phyloP scores from a whole-genome alignment of 495 filamentous ascomycete genomes.

The Letharia columbiana region DNA sequence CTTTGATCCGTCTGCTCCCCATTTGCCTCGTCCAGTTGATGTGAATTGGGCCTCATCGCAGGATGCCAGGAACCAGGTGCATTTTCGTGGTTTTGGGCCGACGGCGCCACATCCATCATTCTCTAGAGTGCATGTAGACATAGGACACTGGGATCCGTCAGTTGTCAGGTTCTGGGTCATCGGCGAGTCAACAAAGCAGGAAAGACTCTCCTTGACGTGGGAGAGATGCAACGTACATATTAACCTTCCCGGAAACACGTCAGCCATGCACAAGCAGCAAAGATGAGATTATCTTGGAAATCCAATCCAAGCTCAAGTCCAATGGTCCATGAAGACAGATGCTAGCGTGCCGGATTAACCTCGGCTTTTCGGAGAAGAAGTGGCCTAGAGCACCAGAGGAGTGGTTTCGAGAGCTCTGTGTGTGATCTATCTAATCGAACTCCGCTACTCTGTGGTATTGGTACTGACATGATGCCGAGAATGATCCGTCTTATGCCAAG shows the following conservation, averaged over 20 bases:
- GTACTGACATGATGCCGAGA: neutral
- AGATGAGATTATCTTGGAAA: neutral
- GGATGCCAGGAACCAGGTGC: constrained; percentile 17
- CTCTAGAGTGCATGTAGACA: neutral
- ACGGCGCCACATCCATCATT: constrained; percentile 9
- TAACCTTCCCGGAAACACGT: neutral
- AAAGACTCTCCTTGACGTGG: neutral
- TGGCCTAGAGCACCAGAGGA: too few species aligned
- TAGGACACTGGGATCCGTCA: neutral
- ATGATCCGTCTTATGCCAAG: neutral
- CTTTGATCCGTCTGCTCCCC: neutral
- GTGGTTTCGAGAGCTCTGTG: neutral
- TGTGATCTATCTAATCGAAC: neutral
- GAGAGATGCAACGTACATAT: neutral
- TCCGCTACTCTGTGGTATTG: neutral
- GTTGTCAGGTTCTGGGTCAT: neutral
- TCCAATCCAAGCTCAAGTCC: neutral
- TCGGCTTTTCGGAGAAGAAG: neutral
- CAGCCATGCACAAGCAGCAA: constrained; percentile 1
- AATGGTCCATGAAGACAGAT: neutral
- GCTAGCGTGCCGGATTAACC: neutral
- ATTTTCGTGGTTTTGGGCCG: neutral
- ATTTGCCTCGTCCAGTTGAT: constrained; percentile 3
- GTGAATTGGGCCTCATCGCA: constrained; percentile 12
- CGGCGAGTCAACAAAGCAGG: neutral